Evolutionary conservation across 2,329 filamentous ascomycete genomes (phyloP).

Genomic region (Talaromyces sp.): DNA sequence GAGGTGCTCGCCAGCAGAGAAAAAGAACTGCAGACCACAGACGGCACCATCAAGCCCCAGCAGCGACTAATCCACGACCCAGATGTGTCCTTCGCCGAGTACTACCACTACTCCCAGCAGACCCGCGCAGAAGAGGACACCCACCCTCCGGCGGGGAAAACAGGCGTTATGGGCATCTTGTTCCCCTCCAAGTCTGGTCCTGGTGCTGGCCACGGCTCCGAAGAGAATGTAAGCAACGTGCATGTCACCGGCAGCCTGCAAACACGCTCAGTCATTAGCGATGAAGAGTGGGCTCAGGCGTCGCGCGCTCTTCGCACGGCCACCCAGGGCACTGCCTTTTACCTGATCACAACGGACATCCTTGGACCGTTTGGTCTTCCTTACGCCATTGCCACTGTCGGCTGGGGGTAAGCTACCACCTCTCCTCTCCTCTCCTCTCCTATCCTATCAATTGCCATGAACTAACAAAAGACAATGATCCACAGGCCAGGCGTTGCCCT

Average conservation of each 20-base stretch:
- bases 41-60: not conserved
- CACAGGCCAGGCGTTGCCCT: constrained; percentile 36
- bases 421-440: not conserved
- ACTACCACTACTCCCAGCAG: constrained; percentile 2
- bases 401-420: constrained; percentile 23
- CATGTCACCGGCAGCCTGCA: not conserved
- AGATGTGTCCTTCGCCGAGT: constrained; percentile 2
- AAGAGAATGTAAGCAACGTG: not conserved
- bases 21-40: not conserved
- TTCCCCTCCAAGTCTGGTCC: not conserved
- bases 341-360: constrained; percentile 46
- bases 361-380: constrained; percentile 38
- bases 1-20: not conserved
- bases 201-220: not conserved
- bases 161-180: not conserved
- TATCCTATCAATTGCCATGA: not conserved
- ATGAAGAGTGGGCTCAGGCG: constrained; percentile 18
- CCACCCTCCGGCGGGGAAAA: not conserved
- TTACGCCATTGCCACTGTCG: constrained; percentile 26
- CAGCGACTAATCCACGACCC: constrained; percentile 1
- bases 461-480: not conserved
- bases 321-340: constrained; percentile 43
- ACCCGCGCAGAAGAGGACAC: constrained; percentile 2
- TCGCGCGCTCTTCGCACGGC: constrained; percentile 43
- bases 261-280: not conserved